Conservation (phyloP, 352 stramenopile genomes). For the Blastocystis sp. region DNA sequence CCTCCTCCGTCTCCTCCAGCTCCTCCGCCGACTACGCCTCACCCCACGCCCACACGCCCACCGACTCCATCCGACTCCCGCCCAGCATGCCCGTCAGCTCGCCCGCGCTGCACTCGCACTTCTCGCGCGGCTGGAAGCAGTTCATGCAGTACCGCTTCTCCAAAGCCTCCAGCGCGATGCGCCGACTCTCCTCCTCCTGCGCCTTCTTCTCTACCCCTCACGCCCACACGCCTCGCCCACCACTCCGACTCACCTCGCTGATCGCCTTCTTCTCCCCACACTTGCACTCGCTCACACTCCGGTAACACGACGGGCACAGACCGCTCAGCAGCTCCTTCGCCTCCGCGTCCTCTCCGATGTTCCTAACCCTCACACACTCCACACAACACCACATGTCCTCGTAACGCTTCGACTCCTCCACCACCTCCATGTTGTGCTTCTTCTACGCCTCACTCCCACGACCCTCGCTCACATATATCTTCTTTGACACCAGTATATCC, state of each 20-base stretch:
- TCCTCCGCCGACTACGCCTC: background rate
- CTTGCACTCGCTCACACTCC: background rate
- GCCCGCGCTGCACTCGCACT: background rate
- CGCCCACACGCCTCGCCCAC: background rate
- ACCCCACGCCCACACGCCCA: background rate
- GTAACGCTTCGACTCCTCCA: conserved; percentile 5
- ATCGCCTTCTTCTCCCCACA: background rate
- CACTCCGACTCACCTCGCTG: background rate
- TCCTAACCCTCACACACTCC: background rate
- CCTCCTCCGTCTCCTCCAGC: background rate
- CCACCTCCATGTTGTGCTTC: background rate
- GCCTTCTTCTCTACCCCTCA: background rate
- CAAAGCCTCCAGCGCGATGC: background rate
- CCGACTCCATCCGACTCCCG: background rate
- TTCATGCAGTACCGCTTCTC: conserved; percentile 22
- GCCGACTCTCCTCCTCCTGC: conserved; percentile 2
- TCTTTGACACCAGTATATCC: background rate
- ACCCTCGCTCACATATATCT: conserved; percentile 1
- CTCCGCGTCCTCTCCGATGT: background rate
- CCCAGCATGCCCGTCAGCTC: background rate
- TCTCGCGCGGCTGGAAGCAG: background rate
- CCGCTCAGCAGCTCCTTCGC: background rate
- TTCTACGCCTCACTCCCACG: background rate
- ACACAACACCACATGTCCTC: background rate
- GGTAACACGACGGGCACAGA: conserved; percentile 1